Conservation (phyloP, 2,329 filamentous ascomycete genomes). For the Teratosphaeria zuluensis region DNA sequence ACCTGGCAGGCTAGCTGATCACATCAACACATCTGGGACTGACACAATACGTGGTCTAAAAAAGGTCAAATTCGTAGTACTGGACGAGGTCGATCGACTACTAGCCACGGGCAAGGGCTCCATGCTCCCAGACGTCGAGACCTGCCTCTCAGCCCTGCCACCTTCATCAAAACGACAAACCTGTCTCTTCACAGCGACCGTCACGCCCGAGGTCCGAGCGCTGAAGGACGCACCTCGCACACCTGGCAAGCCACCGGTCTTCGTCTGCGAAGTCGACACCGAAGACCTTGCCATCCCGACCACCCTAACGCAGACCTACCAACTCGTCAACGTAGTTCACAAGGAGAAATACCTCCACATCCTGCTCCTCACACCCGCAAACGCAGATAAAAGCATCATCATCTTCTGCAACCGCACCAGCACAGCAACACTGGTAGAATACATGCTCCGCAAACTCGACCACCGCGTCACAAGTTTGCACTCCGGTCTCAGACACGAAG, state of each 20-base stretch:
- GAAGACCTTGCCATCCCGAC: slow-evolving; percentile 63
- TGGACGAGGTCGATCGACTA: slow-evolving; percentile 91
- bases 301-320: slow-evolving; percentile 72
- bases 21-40: slow-evolving; percentile 81
- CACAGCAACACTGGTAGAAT: slow-evolving; percentile 82
- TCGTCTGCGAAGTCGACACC: slow-evolving; percentile 80
- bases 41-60: slow-evolving; percentile 78
- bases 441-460: slow-evolving; percentile 72
- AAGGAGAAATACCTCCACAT: slow-evolving; percentile 92
- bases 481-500: slow-evolving; percentile 72
- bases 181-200: slow-evolving; percentile 88
- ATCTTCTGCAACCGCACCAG: slow-evolving; percentile 90
- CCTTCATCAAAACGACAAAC: slow-evolving; percentile 75
- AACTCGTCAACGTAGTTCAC: slow-evolving; percentile 83
- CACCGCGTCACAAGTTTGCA: slow-evolving; percentile 90
- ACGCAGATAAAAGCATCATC: slow-evolving; percentile 68
- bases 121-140: slow-evolving; percentile 91
- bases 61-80: slow-evolving; percentile 73
- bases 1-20: slow-evolving; percentile 83
- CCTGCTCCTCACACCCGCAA: slow-evolving; percentile 73
- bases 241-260: slow-evolving; percentile 60
- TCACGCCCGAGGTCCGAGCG: slow-evolving; percentile 83
- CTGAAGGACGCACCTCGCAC: slow-evolving; percentile 61
- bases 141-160: slow-evolving; percentile 74
- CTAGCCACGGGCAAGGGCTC: slow-evolving; percentile 63